Evolutionary conservation across 2,329 filamentous ascomycete species (phyloP), one percentile per base, ranked within the genome.

Genomic region (Rachicladosporium sp.): DNA sequence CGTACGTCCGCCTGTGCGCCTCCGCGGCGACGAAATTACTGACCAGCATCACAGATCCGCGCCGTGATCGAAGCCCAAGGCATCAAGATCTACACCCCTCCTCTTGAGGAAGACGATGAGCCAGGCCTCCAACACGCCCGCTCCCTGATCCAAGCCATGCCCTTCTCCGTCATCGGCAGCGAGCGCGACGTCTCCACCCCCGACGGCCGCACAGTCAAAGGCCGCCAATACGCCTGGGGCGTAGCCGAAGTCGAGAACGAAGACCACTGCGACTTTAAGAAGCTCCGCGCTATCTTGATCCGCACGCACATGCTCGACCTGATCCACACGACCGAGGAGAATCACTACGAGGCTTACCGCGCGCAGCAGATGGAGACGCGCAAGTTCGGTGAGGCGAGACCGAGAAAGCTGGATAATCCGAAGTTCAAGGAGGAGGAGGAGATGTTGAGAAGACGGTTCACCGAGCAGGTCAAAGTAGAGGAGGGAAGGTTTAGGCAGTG

Each of bases 361-460:
- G 91, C 91, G 40, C 86, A 93, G 67, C 93, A 98, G 70, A 98
- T 98, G 91, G 91, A 98, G 74, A 98, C 91, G 37, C 80, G 91
- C 69, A 98, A 98, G 70, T 96, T 98, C 55, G 91, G 91, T 67
- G 93, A 98, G 71, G 89, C 88, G 44, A 80, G 89, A 52, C 91
- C 91, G 54, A 77, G 89, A 67, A 98, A 98, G 78, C 74, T 98
- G 56, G 91, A 98, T 71, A 98, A 98, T 74, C 91, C 91, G 69
- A 98, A 98, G 74, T 98, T 96, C 78, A 98, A 98, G 78, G 91
- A 98, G 66, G 91, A 98, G 68, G 91, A 98, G 63, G 91, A 98
- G 74, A 84, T 85, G 46, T 79, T 98, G 50, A 81, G 91, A 69
- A 98, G 98, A 80, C 80, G 93, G 55, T 98, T 98, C 70, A 98